Conservation (phyloP, 768 basidiomycete species). For the Epithele typhae region DNA sequence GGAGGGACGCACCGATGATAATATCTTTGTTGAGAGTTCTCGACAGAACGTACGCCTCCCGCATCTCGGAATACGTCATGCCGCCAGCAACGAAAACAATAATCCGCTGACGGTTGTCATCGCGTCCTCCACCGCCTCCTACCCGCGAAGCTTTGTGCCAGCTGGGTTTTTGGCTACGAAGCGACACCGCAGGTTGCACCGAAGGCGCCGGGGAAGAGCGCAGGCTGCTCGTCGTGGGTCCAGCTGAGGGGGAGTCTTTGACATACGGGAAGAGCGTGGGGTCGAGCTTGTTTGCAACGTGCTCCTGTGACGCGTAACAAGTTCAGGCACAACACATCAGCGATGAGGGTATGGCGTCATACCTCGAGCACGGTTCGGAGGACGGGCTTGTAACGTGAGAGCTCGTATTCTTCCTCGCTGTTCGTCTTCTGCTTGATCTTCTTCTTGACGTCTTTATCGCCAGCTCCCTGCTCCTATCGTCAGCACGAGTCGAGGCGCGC, state of each 20-base stretch:
- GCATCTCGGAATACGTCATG: slow-evolving; percentile 93
- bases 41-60: slow-evolving; percentile 81
- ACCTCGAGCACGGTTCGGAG: slow-evolving; percentile 84
- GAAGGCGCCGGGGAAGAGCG: slow-evolving; percentile 48
- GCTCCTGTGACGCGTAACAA: slow-evolving; percentile 54
- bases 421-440: slow-evolving; percentile 72
- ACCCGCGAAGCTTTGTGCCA: slow-evolving; percentile 80
- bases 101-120: slow-evolving; percentile 65
- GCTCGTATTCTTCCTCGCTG: slow-evolving; percentile 92
- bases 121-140: slow-evolving; percentile 39
- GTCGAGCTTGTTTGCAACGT: slow-evolving; percentile 75
- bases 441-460: slow-evolving; percentile 76
- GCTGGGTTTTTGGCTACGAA: slow-evolving; percentile 84
- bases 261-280: slow-evolving; percentile 83
- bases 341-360: slow-evolving; percentile 9
- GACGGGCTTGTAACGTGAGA: slow-evolving; percentile 89
- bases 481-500: background rate
- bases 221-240: slow-evolving; percentile 39
- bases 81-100: slow-evolving; percentile 93
- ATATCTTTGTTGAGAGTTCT: slow-evolving; percentile 78
- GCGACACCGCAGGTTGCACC: slow-evolving; percentile 39
- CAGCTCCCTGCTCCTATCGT: slow-evolving; percentile 48
- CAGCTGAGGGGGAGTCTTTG: slow-evolving; percentile 66
- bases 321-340: background rate
- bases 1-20: slow-evolving; percentile 69